phyloP scores from a whole-genome alignment of 257 asterid species.

The Salvia hispanica region DNA sequence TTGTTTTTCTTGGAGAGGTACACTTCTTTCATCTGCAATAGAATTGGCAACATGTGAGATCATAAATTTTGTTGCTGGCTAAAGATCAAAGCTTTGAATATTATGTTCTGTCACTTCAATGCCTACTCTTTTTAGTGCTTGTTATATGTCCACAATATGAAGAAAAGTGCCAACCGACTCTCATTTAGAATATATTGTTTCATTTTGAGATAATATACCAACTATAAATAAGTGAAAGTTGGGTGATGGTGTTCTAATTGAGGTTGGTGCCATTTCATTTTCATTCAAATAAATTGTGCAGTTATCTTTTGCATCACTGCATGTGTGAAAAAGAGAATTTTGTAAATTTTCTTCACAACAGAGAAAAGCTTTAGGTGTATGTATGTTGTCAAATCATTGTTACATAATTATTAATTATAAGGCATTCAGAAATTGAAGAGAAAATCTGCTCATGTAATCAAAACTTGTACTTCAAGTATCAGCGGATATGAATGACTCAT shows the following conservation, averaged over 20 bases:
- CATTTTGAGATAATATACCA: neutral
- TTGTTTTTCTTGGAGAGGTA: neutral
- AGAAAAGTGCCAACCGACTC: neutral
- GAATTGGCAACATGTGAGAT: constrained; percentile 29
- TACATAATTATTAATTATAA: neutral
- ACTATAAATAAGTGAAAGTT: neutral
- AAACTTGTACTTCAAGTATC: neutral
- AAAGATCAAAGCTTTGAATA: neutral
- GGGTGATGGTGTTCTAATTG: neutral
- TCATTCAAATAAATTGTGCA: neutral
- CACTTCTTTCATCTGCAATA: constrained; percentile 9
- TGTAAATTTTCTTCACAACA: neutral
- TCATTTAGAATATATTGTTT: neutral
- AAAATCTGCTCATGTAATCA: neutral
- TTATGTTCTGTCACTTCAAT: neutral
- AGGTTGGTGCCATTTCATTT: neutral
- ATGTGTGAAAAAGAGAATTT: neutral
- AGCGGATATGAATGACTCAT: neutral
- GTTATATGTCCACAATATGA: constrained; percentile 25
- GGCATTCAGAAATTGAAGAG: neutral
- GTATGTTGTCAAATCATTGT: neutral
- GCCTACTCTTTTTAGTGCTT: constrained; percentile 10
- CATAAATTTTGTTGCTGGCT: neutral
- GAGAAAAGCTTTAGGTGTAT: neutral
- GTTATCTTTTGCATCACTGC: neutral